phyloP scores from a whole-genome alignment of 2,329 filamentous ascomycete genomes.

The Didymosphaeria variabile region DNA sequence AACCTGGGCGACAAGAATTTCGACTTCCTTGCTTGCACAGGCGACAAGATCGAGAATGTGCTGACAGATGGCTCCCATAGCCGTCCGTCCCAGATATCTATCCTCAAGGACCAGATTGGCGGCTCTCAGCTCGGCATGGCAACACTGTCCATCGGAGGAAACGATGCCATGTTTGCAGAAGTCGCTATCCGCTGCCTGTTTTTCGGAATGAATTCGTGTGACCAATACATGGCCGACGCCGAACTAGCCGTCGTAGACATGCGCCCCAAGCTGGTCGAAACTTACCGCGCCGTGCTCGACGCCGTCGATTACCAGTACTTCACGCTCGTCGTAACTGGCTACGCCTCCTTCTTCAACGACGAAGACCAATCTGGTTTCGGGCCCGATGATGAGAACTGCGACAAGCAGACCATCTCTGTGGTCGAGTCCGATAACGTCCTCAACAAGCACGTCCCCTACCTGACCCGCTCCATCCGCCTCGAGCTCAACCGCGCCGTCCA shows the following conservation, averaged over 20 bases:
- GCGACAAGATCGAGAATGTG: neutral
- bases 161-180: neutral
- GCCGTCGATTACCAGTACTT: neutral
- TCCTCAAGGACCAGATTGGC: neutral
- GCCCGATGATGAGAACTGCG: neutral
- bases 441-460: neutral
- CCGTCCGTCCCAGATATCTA: neutral
- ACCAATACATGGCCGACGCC: neutral
- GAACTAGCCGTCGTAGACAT: neutral
- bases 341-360: neutral
- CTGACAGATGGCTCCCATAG: neutral
- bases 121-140: neutral
- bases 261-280: neutral
- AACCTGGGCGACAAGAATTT: neutral
- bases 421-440: neutral
- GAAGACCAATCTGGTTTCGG: neutral
- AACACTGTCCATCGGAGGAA: neutral
- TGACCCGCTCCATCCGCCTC: neutral
- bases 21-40: neutral
- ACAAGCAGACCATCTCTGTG: neutral
- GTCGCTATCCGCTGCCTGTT: neutral
- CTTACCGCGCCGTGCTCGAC: neutral
- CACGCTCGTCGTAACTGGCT: neutral
- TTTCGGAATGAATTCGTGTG: neutral
- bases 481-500: neutral